phyloP scores from a whole-genome alignment of 2,329 filamentous ascomycete species.

The Falciphora oryzae region DNA sequence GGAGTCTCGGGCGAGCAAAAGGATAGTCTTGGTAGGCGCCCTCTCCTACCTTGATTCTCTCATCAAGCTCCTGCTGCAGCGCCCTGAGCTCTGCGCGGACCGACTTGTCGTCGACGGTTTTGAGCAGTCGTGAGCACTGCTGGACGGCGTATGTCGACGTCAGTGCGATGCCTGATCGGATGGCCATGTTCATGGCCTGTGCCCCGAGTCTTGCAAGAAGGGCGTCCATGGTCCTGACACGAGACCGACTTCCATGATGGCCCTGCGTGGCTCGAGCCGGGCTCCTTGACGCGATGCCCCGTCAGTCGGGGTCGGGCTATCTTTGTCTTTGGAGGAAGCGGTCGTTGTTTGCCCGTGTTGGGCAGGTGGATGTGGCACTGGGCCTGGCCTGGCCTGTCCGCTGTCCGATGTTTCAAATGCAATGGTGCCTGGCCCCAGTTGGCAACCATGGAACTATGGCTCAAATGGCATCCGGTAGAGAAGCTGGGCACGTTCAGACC shows the following conservation, averaged over 20 bases:
- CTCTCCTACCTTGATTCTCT: constrained; percentile 69
- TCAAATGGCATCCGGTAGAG: not conserved
- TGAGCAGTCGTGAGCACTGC: constrained; percentile 73
- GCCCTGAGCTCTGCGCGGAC: constrained; percentile 61
- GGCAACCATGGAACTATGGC: not conserved
- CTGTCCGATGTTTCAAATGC: too few relatives aligned
- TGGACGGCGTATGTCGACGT: constrained; percentile 81
- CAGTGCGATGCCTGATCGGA: constrained; percentile 77
- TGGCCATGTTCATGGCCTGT: constrained; percentile 89
- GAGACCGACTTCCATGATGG: constrained; percentile 11
- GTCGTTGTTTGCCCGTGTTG: not conserved
- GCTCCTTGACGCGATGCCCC: not conserved
- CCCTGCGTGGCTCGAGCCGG: not conserved
- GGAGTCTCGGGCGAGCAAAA: not conserved
- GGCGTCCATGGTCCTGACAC: constrained; percentile 58
- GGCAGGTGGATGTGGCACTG: not conserved
- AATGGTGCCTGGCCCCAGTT: not conserved
- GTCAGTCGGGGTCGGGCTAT: not conserved
- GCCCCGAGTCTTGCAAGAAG: constrained; percentile 47
- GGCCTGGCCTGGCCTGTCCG: too few relatives aligned
- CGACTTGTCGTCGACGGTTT: constrained; percentile 66
- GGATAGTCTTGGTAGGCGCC: not conserved
- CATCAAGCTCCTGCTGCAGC: constrained; percentile 70
- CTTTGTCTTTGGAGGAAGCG: not conserved
- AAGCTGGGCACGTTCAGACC: not conserved